A percentile compares a stretch with the other conserved stretches of the same genome.
Evolutionary conservation across 371 early-diverging fungal species (phyloP).

Genomic region (Mortierella sp.): DNA sequence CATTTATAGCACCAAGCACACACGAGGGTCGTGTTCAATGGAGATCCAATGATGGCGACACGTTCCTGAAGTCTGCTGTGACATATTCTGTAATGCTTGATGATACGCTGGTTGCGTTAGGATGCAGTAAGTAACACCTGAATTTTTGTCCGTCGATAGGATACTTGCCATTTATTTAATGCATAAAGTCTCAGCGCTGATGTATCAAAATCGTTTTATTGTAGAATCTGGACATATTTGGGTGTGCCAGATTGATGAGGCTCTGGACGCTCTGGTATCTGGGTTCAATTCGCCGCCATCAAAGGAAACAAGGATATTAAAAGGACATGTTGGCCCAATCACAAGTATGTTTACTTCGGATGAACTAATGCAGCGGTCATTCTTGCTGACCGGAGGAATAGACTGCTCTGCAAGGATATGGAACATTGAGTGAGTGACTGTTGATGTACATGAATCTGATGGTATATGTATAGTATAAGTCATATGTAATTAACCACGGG

Average conservation of each 20-base stretch:
- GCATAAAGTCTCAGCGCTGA: background rate
- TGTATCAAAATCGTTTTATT: background rate
- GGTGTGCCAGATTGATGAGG: conserved; percentile 62
- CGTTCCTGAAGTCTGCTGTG: conserved; percentile 44
- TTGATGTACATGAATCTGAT: background rate
- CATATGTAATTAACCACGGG: background rate
- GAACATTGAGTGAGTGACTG: conserved; percentile 74
- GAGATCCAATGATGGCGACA: background rate
- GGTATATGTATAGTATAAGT: background rate
- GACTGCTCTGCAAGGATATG: conserved; percentile 84
- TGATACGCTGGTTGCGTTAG: conserved; percentile 67
- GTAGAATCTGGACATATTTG: conserved; percentile 68
- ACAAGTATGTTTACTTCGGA: conserved; percentile 71
- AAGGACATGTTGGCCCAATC: conserved; percentile 67
- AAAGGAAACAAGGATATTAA: conserved; percentile 51
- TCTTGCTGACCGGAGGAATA: conserved; percentile 71
- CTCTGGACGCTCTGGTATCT: conserved; percentile 56
- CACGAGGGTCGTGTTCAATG: conserved; percentile 16
- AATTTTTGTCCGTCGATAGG: background rate
- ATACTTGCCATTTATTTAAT: background rate
- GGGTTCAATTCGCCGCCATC: conserved; percentile 36
- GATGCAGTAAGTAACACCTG: conserved; percentile 60
- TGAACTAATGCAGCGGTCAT: conserved; percentile 62
- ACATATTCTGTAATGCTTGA: conserved; percentile 65
- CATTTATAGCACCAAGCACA: conserved; percentile 6